Base-by-base conservation (phyloP, 164 flowering plant species). In the Stephania japonica region DNA sequence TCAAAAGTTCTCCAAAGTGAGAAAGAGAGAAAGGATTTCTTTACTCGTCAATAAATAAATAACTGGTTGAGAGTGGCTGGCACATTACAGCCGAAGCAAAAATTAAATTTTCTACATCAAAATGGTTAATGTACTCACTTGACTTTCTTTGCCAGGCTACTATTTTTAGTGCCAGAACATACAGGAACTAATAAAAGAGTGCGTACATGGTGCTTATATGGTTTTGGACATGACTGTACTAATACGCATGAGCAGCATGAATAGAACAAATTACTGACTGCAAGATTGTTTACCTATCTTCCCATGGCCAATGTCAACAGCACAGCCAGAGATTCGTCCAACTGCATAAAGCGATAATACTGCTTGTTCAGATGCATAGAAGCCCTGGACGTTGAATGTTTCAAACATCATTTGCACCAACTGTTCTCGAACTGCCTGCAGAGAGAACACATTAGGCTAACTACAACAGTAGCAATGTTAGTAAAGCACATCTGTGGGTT, bases 391-490 rank as follows among this genome's bases (percentile, higher is more conserved):
- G 77, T 96, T 96, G 77, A 96, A 96, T 65, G 92, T 93, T 80
- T 96, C 99, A 87, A 96, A 96, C 96, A 96, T 89, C 91, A 96
- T 68, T 72, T 96, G 99, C 84, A 93, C 98, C 88, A 96, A 72
- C 69, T 86, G 95, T 78, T 96, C 99, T 79, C 93, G 85, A 32
- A 86, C 86, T 77, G 92, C 87, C 99, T 96, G 90, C 41, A 32
- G 70, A 23, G 68, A 72, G 10, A 56, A 65, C 16, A 47, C 24
- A 59, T 59, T 59, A 9, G 64, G 23, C 64, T 19, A 59, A 59
- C 21, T 59, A 59, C 64, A 59, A 32, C 6, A 59, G 64, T 18
- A 59, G 25, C 24, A 59, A 59, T 59, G 64, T 21, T 24, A 59
- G 24, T 59, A 59, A 59, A 21, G 23, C n/a, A 59, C 7, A 59